Percentiles rank a stretch among this genome's conserved stretches.
Evolutionary conservation across 176 grass and related monocot genomes (phyloP).

Genomic region (Cenchrus fungigraminus): DNA sequence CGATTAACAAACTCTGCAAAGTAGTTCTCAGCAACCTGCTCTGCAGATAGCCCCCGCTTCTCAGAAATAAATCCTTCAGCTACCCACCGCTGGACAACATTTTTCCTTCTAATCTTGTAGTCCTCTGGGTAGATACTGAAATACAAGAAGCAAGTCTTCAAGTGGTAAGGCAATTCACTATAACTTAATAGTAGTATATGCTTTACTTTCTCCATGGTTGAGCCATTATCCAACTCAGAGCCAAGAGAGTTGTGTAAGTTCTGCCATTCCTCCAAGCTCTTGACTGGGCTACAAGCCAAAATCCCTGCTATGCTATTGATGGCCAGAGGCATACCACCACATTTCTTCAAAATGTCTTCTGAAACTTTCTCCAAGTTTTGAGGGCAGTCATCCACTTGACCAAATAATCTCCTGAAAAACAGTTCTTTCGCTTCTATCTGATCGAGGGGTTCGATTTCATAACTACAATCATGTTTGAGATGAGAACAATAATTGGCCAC

Average conservation of each 20-base stretch:
- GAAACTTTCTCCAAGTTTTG: background rate
- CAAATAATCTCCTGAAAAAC: background rate
- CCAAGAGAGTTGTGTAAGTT: background rate
- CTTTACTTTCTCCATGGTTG: conserved; percentile 6
- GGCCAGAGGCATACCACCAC: background rate
- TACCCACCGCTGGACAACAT: too few species aligned
- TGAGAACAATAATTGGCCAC: background rate
- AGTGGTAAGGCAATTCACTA: too few species aligned
- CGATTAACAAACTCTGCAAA: too few species aligned
- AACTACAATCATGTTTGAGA: background rate
- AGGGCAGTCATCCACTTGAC: background rate
- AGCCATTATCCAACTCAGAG: background rate
- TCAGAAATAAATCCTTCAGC: too few species aligned
- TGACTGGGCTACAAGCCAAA: background rate
- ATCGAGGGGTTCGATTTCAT: background rate
- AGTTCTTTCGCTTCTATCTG: background rate
- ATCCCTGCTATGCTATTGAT: background rate
- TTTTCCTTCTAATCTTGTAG: too few species aligned
- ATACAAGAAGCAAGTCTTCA: too few species aligned
- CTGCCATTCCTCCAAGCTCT: conserved; percentile 5
- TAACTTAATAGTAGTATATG: background rate
- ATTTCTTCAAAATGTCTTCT: conserved; percentile 3
- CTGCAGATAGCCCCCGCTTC: too few species aligned
- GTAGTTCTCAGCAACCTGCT: too few species aligned
- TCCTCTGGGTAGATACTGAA: too few species aligned